phyloP scores from a whole-genome alignment of 2,329 filamentous ascomycete species.

The Zymoseptoria ardabiliae region DNA sequence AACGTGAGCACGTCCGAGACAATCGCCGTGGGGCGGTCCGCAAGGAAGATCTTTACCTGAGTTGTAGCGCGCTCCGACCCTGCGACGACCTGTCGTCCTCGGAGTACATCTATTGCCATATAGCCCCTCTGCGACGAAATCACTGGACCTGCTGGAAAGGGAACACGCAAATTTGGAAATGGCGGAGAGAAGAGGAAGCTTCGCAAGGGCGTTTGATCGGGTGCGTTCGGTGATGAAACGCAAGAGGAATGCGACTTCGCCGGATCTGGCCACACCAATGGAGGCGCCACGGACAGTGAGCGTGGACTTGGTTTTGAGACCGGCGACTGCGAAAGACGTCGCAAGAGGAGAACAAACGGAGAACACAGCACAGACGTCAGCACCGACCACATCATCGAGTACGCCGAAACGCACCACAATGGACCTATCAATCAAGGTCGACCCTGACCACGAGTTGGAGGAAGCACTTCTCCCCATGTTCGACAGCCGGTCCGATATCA shows the following conservation, averaged over 20 bases:
- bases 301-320: slow-evolving; percentile 2
- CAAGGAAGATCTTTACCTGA: not conserved
- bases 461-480: slow-evolving; percentile 17
- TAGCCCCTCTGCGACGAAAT: not conserved
- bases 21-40: not conserved
- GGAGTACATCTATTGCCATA: not conserved
- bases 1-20: not conserved
- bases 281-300: slow-evolving; percentile 2
- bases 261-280: not conserved
- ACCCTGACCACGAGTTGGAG: slow-evolving; percentile 14
- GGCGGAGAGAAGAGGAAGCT: slow-evolving; percentile 14
- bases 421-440: slow-evolving; percentile 9
- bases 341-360: slow-evolving; percentile 1
- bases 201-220: slow-evolving; percentile 21
- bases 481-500: slow-evolving; percentile 11
- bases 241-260: slow-evolving; percentile 9
- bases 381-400: not conserved
- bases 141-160: not conserved
- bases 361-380: not conserved
- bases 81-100: not conserved
- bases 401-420: slow-evolving; percentile 2
- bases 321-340: not conserved
- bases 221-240: slow-evolving; percentile 19
- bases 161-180: not conserved
- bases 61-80: not conserved